A percentile compares a stretch with the other conserved stretches of the same genome.
Evolutionary conservation across 2,329 filamentous ascomycete genomes (phyloP).

Genomic region (Epicoccum nigrum): DNA sequence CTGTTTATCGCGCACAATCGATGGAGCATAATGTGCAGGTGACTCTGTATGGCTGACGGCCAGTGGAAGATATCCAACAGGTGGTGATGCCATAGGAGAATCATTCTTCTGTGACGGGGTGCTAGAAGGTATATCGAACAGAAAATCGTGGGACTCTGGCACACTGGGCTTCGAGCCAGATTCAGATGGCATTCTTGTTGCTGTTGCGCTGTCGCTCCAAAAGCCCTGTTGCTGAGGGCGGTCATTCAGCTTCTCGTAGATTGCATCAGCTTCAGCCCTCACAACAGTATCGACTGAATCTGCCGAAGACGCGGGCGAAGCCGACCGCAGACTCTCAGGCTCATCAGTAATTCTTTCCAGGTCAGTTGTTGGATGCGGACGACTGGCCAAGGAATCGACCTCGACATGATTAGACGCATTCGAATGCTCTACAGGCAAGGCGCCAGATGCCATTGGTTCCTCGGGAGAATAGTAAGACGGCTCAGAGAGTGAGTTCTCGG

Average conservation of each 20-base stretch:
- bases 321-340: constrained; percentile 16
- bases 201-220: constrained; percentile 21
- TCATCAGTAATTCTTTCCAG: constrained; percentile 16
- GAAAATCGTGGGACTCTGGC: constrained; percentile 38
- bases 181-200: constrained; percentile 20
- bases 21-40: constrained; percentile 8
- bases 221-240: constrained; percentile 23
- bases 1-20: constrained; percentile 5
- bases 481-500: constrained; percentile 33
- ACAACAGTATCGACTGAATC: constrained; percentile 30
- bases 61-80: background rate
- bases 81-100: constrained; percentile 11
- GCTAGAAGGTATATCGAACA: constrained; percentile 26
- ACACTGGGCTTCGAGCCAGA: constrained; percentile 21
- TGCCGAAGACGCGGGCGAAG: constrained; percentile 31
- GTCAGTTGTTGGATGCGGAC: constrained; percentile 11
- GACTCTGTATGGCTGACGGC: constrained; percentile 1
- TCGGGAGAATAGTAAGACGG: constrained; percentile 38
- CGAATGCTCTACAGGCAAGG: constrained; percentile 15
- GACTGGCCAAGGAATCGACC: constrained; percentile 10
- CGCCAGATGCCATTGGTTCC: constrained; percentile 22
- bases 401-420: constrained; percentile 1
- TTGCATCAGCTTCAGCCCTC: constrained; percentile 34
- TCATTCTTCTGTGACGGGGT: constrained; percentile 16
- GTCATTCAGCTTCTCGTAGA: constrained; percentile 37